phyloP scores from a whole-genome alignment of 106 monocot genomes.

The Iris macrosiphon region DNA sequence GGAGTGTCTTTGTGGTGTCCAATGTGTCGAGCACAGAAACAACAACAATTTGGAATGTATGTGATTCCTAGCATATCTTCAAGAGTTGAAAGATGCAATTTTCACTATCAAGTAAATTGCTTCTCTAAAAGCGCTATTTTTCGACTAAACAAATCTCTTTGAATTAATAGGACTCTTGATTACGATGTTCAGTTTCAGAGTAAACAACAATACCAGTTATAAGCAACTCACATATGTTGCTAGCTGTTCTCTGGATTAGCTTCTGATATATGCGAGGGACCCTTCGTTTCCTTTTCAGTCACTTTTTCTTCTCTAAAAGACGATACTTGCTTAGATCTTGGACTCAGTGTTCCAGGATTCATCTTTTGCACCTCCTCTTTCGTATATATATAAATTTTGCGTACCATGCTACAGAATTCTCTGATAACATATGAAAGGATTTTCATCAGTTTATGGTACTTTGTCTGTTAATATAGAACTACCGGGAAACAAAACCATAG shows the following conservation, averaged over 20 bases:
- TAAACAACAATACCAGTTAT: too few species aligned
- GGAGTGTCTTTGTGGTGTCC: too few species aligned
- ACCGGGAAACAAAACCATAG: slow-evolving; percentile 2
- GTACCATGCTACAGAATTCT: slow-evolving; percentile 65
- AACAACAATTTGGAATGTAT: too few species aligned
- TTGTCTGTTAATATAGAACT: background rate
- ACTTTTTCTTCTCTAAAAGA: slow-evolving; percentile 13
- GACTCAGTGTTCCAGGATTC: slow-evolving; percentile 34
- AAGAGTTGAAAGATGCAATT: too few species aligned
- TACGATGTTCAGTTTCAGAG: too few species aligned
- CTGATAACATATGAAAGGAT: slow-evolving; percentile 17
- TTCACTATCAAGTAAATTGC: too few species aligned
- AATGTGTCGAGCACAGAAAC: too few species aligned
- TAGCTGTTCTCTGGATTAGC: background rate
- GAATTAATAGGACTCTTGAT: too few species aligned
- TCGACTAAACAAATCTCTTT: too few species aligned
- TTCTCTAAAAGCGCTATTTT: too few species aligned
- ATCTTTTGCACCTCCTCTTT: slow-evolving; percentile 60
- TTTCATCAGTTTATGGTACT: background rate
- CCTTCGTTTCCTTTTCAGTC: slow-evolving; percentile 12
- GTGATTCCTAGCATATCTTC: too few species aligned
- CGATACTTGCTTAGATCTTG: slow-evolving; percentile 18
- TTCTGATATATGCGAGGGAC: slow-evolving; percentile 3
- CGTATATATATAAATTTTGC: slow-evolving; percentile 61
- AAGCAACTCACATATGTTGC: too few species aligned